Evolutionary conservation across 2,329 filamentous ascomycete genomes (phyloP).

Genomic region (Sarocladium strictum): DNA sequence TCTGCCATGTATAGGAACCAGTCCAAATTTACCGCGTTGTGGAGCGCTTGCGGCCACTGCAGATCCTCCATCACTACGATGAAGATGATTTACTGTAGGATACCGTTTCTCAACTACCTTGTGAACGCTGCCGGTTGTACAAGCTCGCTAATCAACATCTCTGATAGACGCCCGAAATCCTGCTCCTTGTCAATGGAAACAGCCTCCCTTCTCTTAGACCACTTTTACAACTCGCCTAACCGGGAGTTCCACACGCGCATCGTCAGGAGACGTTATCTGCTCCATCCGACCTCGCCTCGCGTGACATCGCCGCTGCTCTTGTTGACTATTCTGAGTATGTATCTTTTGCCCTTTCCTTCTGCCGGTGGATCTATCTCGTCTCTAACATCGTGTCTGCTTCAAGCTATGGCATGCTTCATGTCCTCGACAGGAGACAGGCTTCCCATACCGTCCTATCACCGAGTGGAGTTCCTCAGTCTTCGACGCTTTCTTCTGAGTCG

Average conservation of each 20-base stretch:
- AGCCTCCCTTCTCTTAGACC: neutral
- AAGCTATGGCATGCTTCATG: neutral
- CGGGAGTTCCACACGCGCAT: neutral
- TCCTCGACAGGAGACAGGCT: neutral
- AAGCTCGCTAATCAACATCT: neutral
- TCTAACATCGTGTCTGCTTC: neutral
- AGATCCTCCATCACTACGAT: neutral
- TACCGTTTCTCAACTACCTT: neutral
- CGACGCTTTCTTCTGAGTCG: neutral
- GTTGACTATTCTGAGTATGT: neutral
- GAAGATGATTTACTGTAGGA: conserved; percentile 1
- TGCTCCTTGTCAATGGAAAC: neutral
- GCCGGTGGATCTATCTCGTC: too few relatives aligned
- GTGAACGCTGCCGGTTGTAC: neutral
- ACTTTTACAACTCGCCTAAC: neutral
- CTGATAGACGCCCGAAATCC: conserved; percentile 2
- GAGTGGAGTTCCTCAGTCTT: neutral
- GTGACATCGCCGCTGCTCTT: neutral
- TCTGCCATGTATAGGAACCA: neutral
- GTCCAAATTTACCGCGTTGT: neutral
- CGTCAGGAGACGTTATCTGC: neutral
- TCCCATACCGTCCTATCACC: neutral
- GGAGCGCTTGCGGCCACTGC: neutral
- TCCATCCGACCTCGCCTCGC: neutral
- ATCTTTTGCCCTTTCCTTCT: neutral